Percentiles rank a stretch among this genome's conserved stretches.
These are phyloP conservation scores for Neurospora sp. DNA, from an alignment of 495 filamentous ascomycete genomes.

Conservation along the genomic window DNA sequence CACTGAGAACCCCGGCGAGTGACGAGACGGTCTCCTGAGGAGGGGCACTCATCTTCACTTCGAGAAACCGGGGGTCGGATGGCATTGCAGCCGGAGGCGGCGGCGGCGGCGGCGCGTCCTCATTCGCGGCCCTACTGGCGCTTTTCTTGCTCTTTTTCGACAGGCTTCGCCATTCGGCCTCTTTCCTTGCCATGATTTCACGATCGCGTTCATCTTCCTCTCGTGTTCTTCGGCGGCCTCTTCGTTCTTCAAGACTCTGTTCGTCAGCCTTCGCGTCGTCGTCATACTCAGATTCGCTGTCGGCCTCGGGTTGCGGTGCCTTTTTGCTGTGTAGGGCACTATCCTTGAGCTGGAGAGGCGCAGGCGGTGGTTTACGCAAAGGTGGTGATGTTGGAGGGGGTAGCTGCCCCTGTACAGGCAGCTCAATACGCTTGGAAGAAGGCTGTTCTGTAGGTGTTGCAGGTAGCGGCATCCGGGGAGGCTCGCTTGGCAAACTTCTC, in stretches of 20 bases:
- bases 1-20: constrained; percentile 40
- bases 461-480: constrained; percentile 31
- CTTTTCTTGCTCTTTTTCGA: constrained; percentile 56
- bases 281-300: constrained; percentile 78
- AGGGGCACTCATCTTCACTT: constrained; percentile 19
- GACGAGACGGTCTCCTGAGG: constrained; percentile 22
- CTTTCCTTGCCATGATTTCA: constrained; percentile 52
- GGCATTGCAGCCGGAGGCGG: constrained; percentile 14
- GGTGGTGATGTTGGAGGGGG: constrained; percentile 42
- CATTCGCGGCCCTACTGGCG: constrained; percentile 29
- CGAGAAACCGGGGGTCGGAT: constrained; percentile 20
- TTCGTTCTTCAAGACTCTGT: constrained; percentile 39
- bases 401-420: constrained; percentile 18
- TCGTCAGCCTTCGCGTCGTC: constrained; percentile 61
- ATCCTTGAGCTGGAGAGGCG: constrained; percentile 64
- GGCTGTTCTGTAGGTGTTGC: constrained; percentile 31
- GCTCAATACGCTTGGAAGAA: constrained; percentile 2
- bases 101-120: constrained; percentile 10
- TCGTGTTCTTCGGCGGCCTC: constrained; percentile 76
- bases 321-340: constrained; percentile 21
- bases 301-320: constrained; percentile 40
- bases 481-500: constrained; percentile 35
- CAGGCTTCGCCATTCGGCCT: constrained; percentile 52
- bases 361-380: constrained; percentile 71
- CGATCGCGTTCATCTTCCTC: constrained; percentile 80